phyloP scores from a whole-genome alignment of 2,329 filamentous ascomycete genomes.

The Penicillium palitans region DNA sequence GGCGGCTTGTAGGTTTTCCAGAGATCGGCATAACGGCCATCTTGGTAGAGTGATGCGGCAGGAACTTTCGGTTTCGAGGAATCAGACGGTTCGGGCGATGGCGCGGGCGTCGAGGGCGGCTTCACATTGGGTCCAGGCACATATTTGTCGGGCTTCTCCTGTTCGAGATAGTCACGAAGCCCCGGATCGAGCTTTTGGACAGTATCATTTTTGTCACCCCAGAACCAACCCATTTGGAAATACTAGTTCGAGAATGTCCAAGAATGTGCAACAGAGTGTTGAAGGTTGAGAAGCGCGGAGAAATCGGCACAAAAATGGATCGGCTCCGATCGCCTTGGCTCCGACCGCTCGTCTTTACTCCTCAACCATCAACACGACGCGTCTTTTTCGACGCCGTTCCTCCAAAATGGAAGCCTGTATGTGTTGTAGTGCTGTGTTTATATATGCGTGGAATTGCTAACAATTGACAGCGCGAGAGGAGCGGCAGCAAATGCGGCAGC shows the following conservation, averaged over 20 bases:
- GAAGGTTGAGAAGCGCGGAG: constrained; percentile 19
- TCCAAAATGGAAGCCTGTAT: constrained; percentile 43
- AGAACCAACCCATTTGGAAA: constrained; percentile 63
- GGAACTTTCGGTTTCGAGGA: constrained; percentile 39
- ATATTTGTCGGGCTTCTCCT: constrained; percentile 76
- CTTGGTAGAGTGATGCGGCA: constrained; percentile 61
- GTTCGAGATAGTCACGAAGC: constrained; percentile 79
- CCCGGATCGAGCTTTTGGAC: constrained; percentile 76
- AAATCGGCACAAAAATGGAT: constrained; percentile 31
- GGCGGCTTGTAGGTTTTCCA: constrained; percentile 90
- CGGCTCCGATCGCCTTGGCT: constrained; percentile 19
- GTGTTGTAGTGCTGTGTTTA: constrained; percentile 10
- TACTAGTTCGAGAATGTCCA: neutral
- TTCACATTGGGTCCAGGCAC: constrained; percentile 36
- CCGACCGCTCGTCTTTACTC: constrained; percentile 23
- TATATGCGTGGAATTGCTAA: constrained; percentile 9
- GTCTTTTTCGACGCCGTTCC: constrained; percentile 37
- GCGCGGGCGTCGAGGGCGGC: constrained; percentile 24
- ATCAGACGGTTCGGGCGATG: constrained; percentile 25
- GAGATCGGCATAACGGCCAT: constrained; percentile 77
- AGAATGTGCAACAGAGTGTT: neutral
- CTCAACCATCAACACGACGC: constrained; percentile 33
- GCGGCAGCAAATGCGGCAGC: constrained; percentile 58
- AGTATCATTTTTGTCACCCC: constrained; percentile 61
- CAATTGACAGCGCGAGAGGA: constrained; percentile 51